phyloP scores from a whole-genome alignment of 805 yeast species.

The Hanseniaspora guilliermondii region DNA sequence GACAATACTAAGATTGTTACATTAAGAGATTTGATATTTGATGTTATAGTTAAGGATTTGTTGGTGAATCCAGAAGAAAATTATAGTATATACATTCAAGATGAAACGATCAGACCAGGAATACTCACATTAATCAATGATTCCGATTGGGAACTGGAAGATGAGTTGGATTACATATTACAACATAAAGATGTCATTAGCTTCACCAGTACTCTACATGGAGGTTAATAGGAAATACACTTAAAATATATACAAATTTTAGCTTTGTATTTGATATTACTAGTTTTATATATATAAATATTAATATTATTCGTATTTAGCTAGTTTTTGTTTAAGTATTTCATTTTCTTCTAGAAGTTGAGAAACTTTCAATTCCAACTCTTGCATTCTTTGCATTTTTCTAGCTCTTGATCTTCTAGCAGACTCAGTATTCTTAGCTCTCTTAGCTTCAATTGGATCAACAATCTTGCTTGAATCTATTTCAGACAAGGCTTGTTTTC shows the following conservation, averaged over 20 bases:
- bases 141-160: constrained; percentile 94
- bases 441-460: constrained; percentile 67
- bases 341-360: constrained; percentile 49
- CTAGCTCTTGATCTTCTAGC: constrained; percentile 92
- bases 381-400: constrained; percentile 75
- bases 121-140: constrained; percentile 83
- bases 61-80: constrained; percentile 52
- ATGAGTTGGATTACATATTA: constrained; percentile 67
- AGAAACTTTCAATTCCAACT: constrained; percentile 68
- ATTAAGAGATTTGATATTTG: constrained; percentile 38
- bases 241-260: not conserved
- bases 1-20: constrained; percentile 27
- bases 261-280: not conserved
- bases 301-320: constrained; percentile 6
- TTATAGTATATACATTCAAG: constrained; percentile 64
- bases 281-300: not conserved
- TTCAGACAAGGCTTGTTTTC: constrained; percentile 60
- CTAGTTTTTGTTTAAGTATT: constrained; percentile 43
- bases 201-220: constrained; percentile 88
- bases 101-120: constrained; percentile 79
- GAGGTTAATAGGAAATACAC: constrained; percentile 42
- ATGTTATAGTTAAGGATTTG: constrained; percentile 36
- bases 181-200: constrained; percentile 67
- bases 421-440: constrained; percentile 93
- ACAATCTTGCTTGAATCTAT: constrained; percentile 39